Evolutionary conservation across 176 grass and related monocot species (phyloP).

Genomic region (Juncus inflexus): DNA sequence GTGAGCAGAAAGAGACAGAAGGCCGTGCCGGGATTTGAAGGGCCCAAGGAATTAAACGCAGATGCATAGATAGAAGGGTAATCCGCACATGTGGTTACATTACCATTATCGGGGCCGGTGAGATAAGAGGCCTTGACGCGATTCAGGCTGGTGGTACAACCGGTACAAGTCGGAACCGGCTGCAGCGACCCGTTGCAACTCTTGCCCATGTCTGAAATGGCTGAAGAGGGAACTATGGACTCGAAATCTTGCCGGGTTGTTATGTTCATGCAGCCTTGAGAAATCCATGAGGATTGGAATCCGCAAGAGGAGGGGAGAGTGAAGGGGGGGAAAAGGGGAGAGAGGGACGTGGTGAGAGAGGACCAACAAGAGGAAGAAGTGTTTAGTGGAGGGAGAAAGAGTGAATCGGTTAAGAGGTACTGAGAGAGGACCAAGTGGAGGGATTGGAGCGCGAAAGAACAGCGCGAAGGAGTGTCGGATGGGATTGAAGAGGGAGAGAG

Average conservation of each 20-base stretch:
- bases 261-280: conserved; percentile 60
- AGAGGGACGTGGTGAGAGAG: conserved; percentile 20
- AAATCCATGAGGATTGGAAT: conserved; percentile 35
- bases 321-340: conserved; percentile 3
- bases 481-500: conserved; percentile 5
- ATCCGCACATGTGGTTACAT: conserved; percentile 53
- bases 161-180: conserved; percentile 47
- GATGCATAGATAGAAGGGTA: conserved; percentile 77
- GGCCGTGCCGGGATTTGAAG: conserved; percentile 41
- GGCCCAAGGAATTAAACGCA: conserved; percentile 41
- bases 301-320: conserved; percentile 47
- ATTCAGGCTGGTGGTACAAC: conserved; percentile 56
- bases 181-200: conserved; percentile 54
- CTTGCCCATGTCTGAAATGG: conserved; percentile 40
- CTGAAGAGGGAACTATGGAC: conserved; percentile 27
- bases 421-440: conserved; percentile 47
- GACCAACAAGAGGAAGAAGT: conserved; percentile 38
- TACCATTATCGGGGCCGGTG: conserved; percentile 22
- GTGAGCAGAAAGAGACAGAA: conserved; percentile 62
- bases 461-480: conserved; percentile 27
- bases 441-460: conserved; percentile 31
- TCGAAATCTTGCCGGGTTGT: conserved; percentile 49
- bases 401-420: conserved; percentile 37
- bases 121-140: conserved; percentile 55
- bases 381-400: conserved; percentile 40